A percentile compares a stretch with the other conserved stretches of the same genome.
phyloP scores from a whole-genome alignment of 1,284 basidiomycete species.

The Austroboletus novae-zelandiae region DNA sequence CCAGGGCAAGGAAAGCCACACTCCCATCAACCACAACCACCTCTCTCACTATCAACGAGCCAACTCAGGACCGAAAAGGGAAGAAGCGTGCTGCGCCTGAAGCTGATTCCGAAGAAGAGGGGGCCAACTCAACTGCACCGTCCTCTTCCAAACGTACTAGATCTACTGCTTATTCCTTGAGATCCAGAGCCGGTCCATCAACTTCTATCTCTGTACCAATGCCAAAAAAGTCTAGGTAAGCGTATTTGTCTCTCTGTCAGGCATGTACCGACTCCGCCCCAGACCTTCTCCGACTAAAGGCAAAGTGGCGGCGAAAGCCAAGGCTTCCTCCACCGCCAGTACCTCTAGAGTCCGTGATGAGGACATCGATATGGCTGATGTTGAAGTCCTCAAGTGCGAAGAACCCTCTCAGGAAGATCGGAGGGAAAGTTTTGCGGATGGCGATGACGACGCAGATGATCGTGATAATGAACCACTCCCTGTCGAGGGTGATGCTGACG shows the following conservation, averaged over 20 bases:
- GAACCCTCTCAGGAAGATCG: conserved; percentile 52
- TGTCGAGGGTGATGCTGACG: conserved; percentile 36
- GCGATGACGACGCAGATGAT: conserved; percentile 45
- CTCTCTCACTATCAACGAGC: conserved; percentile 72
- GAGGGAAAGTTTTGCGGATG: conserved; percentile 39
- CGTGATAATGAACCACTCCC: conserved; percentile 45
- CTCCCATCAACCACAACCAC: conserved; percentile 41
- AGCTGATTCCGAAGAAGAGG: conserved; percentile 58
- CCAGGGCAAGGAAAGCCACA: conserved; percentile 58
- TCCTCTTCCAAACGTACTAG: conserved; percentile 57
- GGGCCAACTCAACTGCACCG: conserved; percentile 39
- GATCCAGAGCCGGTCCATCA: conserved; percentile 50
- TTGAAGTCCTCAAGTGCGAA: conserved; percentile 55
- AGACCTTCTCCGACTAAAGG: conserved; percentile 56
- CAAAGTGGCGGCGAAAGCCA: conserved; percentile 61
- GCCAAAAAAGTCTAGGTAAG: conserved; percentile 71
- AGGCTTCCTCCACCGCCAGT: conserved; percentile 53
- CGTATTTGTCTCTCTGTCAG: conserved; percentile 7
- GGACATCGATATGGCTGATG: conserved; percentile 74
- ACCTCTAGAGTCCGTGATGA: conserved; percentile 64
- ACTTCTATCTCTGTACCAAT: conserved; percentile 50
- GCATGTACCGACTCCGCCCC: conserved; percentile 12
- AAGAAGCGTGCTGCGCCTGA: conserved; percentile 83
- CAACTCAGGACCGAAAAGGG: conserved; percentile 67
- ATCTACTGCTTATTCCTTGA: conserved; percentile 59